These are phyloP conservation scores for Chaetomiaceae sp. DNA, from an alignment of 2,329 filamentous ascomycete genomes.

Conservation along the genomic window DNA sequence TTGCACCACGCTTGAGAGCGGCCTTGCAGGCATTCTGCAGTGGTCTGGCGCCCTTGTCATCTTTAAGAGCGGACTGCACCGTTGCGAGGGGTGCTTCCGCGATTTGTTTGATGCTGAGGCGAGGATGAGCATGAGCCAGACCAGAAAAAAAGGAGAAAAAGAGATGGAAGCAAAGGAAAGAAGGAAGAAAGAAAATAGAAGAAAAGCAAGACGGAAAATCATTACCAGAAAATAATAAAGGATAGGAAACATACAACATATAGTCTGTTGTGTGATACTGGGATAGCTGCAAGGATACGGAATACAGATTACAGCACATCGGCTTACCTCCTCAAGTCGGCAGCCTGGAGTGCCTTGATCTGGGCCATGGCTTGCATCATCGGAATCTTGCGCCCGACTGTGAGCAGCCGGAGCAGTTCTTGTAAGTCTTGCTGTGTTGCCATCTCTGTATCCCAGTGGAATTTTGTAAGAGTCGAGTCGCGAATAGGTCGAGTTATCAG, in stretches of 20 bases:
- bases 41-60: slow-evolving; percentile 45
- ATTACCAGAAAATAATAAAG: too few relatives aligned
- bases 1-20: slow-evolving; percentile 42
- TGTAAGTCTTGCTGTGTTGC: slow-evolving; percentile 55
- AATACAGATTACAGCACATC: too few relatives aligned
- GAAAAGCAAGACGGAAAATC: too few relatives aligned
- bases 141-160: not conserved
- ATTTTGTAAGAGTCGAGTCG: not conserved
- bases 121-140: slow-evolving; percentile 6
- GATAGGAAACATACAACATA: too few relatives aligned
- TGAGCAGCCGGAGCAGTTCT: slow-evolving; percentile 56
- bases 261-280: too few relatives aligned
- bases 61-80: slow-evolving; percentile 43
- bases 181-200: too few relatives aligned
- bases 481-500: too few relatives aligned
- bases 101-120: slow-evolving; percentile 48
- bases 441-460: slow-evolving; percentile 34
- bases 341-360: slow-evolving; percentile 52
- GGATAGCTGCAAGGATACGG: too few relatives aligned
- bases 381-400: slow-evolving; percentile 49
- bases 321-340: slow-evolving; percentile 52
- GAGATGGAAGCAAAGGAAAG: too few relatives aligned
- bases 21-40: slow-evolving; percentile 52
- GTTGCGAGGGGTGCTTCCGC: slow-evolving; percentile 43
- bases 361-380: slow-evolving; percentile 57